phyloP scores from a whole-genome alignment of 495 filamentous ascomycete species.

The Elasticomyces elasticus region DNA sequence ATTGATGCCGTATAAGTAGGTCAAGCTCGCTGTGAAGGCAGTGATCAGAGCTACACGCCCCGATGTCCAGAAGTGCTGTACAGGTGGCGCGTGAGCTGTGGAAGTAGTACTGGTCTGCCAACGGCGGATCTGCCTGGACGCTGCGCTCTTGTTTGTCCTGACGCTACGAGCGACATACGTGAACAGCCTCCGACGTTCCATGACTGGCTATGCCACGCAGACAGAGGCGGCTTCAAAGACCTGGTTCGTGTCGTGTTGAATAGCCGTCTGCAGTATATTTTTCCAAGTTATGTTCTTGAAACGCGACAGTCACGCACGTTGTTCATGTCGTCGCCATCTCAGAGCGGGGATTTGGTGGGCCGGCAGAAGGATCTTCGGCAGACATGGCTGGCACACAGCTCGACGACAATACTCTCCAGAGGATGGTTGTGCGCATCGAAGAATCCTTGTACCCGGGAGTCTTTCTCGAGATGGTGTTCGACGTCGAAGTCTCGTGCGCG shows the following conservation, averaged over 20 bases:
- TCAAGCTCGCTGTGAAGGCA: conserved; percentile 27
- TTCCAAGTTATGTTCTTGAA: too few relatives aligned
- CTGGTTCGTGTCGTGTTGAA: too few relatives aligned
- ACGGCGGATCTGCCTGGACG: background rate
- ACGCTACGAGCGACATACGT: background rate
- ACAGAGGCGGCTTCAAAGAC: too few relatives aligned
- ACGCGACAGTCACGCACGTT: too few relatives aligned
- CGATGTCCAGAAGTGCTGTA: conserved; percentile 29
- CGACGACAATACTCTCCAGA: too few relatives aligned
- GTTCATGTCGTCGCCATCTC: too few relatives aligned
- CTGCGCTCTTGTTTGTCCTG: background rate
- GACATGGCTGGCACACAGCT: background rate
- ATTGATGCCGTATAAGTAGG: conserved; percentile 29
- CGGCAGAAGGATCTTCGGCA: background rate
- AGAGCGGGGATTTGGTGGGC: background rate
- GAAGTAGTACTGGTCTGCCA: conserved; percentile 11
- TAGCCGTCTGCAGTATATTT: too few relatives aligned
- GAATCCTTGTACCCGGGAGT: too few relatives aligned
- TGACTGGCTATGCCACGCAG: too few relatives aligned
- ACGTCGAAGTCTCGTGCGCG: background rate
- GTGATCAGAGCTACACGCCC: conserved; percentile 28
- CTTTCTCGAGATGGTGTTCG: background rate
- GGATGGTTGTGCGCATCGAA: too few relatives aligned
- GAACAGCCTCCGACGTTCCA: conserved; percentile 1
- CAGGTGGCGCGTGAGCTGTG: background rate